Evolutionary conservation across 805 yeast genomes (phyloP).

Genomic region (Spathaspora gorwiae): DNA sequence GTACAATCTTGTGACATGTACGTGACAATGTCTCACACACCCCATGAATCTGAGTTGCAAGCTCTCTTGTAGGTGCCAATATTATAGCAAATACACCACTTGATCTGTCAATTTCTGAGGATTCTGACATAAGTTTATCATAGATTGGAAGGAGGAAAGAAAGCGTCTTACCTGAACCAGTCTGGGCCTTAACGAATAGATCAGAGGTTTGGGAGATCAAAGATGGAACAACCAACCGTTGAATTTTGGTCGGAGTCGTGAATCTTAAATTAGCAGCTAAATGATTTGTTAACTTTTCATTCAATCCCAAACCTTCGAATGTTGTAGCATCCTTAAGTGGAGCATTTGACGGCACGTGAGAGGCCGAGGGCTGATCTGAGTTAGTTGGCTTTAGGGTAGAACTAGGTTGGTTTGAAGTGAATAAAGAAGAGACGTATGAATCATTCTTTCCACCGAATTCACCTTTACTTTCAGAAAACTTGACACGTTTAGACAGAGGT

Average conservation of each 20-base stretch:
- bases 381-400: conserved; percentile 51
- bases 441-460: conserved; percentile 51
- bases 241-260: conserved; percentile 79
- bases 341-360: conserved; percentile 71
- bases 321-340: conserved; percentile 68
- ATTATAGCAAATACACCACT: conserved; percentile 88
- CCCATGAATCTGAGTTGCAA: conserved; percentile 83
- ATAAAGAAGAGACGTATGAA: conserved; percentile 80
- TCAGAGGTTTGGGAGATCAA: conserved; percentile 43
- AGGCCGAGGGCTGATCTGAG: conserved; percentile 29
- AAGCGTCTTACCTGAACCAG: conserved; percentile 96
- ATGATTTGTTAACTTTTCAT: conserved; percentile 47
- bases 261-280: conserved; percentile 53
- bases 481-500: conserved; percentile 28
- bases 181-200: conserved; percentile 89
- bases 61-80: conserved; percentile 90
- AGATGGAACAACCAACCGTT: conserved; percentile 70
- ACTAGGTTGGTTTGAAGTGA: conserved; percentile 38
- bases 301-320: conserved; percentile 69
- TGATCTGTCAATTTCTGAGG: conserved; percentile 44
- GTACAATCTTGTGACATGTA: conserved; percentile 84
- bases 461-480: conserved; percentile 46
- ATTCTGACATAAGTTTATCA: conserved; percentile 59
- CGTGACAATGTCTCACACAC: conserved; percentile 71
- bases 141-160: conserved; percentile 83